Conservation (phyloP, 306 rosid genomes). For the Prunus mongolica region DNA sequence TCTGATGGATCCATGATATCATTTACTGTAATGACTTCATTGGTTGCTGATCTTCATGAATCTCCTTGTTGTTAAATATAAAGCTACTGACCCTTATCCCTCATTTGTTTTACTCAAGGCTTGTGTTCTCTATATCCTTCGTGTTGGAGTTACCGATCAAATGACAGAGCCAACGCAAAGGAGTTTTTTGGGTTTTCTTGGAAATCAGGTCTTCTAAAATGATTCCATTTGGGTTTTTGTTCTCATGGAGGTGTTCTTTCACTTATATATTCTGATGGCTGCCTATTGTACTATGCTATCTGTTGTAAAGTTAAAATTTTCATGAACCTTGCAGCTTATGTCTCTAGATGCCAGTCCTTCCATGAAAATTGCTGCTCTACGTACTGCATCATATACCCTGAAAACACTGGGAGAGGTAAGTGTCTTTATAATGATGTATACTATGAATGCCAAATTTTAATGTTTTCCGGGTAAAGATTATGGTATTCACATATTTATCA, state of each 20-base stretch:
- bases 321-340: slow-evolving; percentile 57
- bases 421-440: slow-evolving; percentile 8
- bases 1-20: neutral
- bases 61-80: neutral
- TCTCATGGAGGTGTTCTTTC: slow-evolving; percentile 4
- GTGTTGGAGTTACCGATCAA: slow-evolving; percentile 89
- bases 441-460: neutral
- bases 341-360: slow-evolving; percentile 76
- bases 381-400: slow-evolving; percentile 73
- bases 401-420: slow-evolving; percentile 90
- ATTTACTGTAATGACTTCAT: neutral
- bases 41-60: neutral
- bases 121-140: slow-evolving; percentile 91
- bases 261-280: slow-evolving; percentile 7
- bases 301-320: neutral
- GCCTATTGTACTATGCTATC: neutral
- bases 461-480: neutral
- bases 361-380: slow-evolving; percentile 78
- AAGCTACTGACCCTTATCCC: slow-evolving; percentile 25
- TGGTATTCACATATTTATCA: neutral
- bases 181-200: slow-evolving; percentile 72
- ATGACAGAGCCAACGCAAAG: slow-evolving; percentile 96
- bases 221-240: slow-evolving; percentile 11
- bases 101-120: slow-evolving; percentile 59
- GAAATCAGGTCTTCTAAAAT: slow-evolving; percentile 56